Percentiles rank a stretch among this genome's conserved stretches.
Conservation (phyloP, 176 grass and related monocot species). For the Aegilops longissima region DNA sequence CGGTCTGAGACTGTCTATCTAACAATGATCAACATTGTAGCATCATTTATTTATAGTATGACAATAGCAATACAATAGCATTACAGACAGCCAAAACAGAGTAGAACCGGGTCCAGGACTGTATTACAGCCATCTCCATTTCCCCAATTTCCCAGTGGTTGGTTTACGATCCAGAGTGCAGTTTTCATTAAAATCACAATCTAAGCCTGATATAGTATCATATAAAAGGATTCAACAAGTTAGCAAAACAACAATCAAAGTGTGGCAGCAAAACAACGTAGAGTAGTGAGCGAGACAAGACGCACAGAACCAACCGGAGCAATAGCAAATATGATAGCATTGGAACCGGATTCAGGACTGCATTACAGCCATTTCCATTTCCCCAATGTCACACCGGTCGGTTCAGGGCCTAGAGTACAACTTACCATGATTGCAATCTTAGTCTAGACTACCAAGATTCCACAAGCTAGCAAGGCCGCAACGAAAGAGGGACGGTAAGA, state of each 20-base stretch:
- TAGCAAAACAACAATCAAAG: too few relatives aligned
- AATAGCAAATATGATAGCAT: too few relatives aligned
- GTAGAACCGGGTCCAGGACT: too few relatives aligned
- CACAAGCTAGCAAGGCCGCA: background rate
- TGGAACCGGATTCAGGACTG: too few relatives aligned
- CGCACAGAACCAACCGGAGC: too few relatives aligned
- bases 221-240: too few relatives aligned
- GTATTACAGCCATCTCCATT: too few relatives aligned
- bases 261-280: too few relatives aligned
- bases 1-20: background rate
- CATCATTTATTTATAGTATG: background rate
- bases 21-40: background rate
- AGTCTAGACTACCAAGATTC: too few relatives aligned
- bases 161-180: background rate
- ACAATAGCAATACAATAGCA: background rate
- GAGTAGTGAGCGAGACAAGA: too few relatives aligned
- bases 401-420: background rate
- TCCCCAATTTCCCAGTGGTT: background rate
- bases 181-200: background rate
- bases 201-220: background rate
- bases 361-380: too few relatives aligned
- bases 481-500: background rate
- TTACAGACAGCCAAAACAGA: background rate
- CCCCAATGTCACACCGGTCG: background rate
- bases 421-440: background rate